Evolutionary conservation across 2,329 filamentous ascomycete species (phyloP).

Genomic region (Penicillium sp.): DNA sequence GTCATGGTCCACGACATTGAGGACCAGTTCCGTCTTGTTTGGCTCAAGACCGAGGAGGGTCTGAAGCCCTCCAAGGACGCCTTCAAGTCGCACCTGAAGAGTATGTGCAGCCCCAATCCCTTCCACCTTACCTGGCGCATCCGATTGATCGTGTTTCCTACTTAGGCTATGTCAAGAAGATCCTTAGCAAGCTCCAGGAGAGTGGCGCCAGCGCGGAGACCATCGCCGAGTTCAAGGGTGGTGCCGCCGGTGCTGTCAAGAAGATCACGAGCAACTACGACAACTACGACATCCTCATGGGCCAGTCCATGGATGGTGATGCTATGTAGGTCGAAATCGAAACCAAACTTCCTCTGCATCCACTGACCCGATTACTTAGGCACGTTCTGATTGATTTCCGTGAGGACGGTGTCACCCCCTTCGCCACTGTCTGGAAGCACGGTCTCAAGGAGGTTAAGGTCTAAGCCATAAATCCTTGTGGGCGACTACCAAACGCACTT

Average conservation of each 20-base stretch:
- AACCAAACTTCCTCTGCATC: neutral
- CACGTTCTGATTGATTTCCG: conserved; percentile 95
- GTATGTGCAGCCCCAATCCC: conserved; percentile 48
- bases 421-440: conserved; percentile 90
- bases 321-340: conserved; percentile 70
- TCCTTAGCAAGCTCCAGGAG: conserved; percentile 68
- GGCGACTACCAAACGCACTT: conserved; percentile 21
- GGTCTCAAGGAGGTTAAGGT: conserved; percentile 88
- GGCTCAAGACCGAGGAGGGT: conserved; percentile 47
- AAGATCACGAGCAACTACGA: conserved; percentile 86
- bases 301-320: conserved; percentile 88
- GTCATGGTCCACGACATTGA: conserved; percentile 85
- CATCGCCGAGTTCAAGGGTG: conserved; percentile 75
- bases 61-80: conserved; percentile 69
- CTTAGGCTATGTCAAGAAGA: conserved; percentile 77
- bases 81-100: conserved; percentile 81
- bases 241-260: conserved; percentile 73
- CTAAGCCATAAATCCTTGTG: conserved; percentile 48
- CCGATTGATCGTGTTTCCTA: conserved; percentile 3
- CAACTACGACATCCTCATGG: conserved; percentile 92
- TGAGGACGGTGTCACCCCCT: conserved; percentile 90
- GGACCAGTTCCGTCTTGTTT: conserved; percentile 83
- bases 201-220: conserved; percentile 58
- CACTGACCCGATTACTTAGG: conserved; percentile 47
- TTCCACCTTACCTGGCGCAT: neutral